Conservation (phyloP, 306 rosid species). For the Fragaria vesca region DNA sequence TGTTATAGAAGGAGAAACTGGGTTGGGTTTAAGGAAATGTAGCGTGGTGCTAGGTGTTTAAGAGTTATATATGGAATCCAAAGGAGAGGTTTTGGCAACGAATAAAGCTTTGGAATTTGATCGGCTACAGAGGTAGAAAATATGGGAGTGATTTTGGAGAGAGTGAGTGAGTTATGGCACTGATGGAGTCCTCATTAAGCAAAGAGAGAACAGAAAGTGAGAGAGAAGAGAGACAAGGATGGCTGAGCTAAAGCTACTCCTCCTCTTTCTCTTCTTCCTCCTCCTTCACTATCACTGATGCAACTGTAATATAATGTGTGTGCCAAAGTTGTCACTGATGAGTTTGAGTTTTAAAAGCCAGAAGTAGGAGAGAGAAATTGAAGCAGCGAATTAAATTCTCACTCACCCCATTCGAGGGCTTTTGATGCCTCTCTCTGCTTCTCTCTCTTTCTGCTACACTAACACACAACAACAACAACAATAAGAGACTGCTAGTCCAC, state of each 20-base stretch:
- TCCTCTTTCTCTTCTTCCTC: neutral
- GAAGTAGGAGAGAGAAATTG: slow-evolving; percentile 19
- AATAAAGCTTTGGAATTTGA: neutral
- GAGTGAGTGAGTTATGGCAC: slow-evolving; percentile 43
- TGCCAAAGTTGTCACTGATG: slow-evolving; percentile 50
- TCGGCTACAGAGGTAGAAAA: slow-evolving; percentile 31
- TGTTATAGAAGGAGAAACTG: neutral
- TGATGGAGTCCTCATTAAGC: slow-evolving; percentile 24
- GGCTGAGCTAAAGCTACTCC: neutral
- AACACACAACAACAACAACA: slow-evolving; percentile 18
- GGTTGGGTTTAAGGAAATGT: slow-evolving; percentile 4
- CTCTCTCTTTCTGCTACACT: slow-evolving; percentile 23
- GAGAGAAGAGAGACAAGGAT: slow-evolving; percentile 11
- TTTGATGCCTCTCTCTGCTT: neutral
- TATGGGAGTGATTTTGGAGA: slow-evolving; percentile 45
- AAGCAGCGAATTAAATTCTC: slow-evolving; percentile 33
- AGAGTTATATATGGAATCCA: slow-evolving; percentile 3
- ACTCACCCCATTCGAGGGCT: slow-evolving; percentile 32
- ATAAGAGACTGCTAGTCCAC: neutral
- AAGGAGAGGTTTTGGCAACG: neutral
- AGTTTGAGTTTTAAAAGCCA: slow-evolving; percentile 55
- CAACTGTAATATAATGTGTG: neutral
- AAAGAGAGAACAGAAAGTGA: neutral
- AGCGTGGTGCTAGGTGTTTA: no score
- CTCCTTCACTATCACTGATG: neutral